Conservation (phyloP, 2,329 filamentous ascomycete species). For the Diaporthe helianthi region DNA sequence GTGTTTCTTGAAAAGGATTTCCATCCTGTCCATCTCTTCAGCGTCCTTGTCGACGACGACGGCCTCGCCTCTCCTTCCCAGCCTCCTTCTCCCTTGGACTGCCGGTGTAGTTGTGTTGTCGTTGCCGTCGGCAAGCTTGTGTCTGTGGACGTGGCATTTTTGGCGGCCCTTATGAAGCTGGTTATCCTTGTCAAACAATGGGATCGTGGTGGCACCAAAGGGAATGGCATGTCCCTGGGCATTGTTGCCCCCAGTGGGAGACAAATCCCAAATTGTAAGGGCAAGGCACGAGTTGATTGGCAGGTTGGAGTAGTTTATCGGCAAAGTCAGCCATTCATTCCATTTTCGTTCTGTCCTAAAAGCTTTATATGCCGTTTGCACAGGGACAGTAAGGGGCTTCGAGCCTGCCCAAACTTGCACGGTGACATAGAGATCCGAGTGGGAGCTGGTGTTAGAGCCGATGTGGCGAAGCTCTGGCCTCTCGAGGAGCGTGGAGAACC, state of each 20-base stretch:
- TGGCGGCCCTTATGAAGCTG: conserved; percentile 91
- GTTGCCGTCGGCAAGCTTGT: conserved; percentile 84
- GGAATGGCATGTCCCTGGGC: conserved; percentile 81
- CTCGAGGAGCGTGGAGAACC: conserved; percentile 79
- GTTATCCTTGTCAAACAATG: conserved; percentile 91
- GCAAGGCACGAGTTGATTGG: conserved; percentile 84
- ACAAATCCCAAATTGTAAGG: conserved; percentile 95
- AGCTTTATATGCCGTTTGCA: conserved; percentile 91
- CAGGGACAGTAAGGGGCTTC: conserved; percentile 88
- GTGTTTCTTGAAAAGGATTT: conserved; percentile 93
- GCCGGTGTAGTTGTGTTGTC: conserved; percentile 82
- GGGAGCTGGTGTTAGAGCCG: conserved; percentile 81
- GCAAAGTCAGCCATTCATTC: conserved; percentile 96
- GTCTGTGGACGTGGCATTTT: conserved; percentile 85
- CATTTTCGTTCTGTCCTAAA: conserved; percentile 83
- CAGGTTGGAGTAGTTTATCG: conserved; percentile 82
- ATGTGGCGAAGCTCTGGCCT: conserved; percentile 83
- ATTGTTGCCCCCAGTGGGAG: conserved; percentile 74
- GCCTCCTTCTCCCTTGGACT: conserved; percentile 61
- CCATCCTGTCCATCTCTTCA: conserved; percentile 88
- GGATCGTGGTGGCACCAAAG: conserved; percentile 91
- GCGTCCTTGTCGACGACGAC: conserved; percentile 70
- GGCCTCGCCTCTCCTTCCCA: conserved; percentile 52
- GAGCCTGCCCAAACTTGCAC: conserved; percentile 95
- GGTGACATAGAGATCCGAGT: conserved; percentile 92